Conservation (phyloP, 257 asterid genomes). For the Nicotiana knightiana region DNA sequence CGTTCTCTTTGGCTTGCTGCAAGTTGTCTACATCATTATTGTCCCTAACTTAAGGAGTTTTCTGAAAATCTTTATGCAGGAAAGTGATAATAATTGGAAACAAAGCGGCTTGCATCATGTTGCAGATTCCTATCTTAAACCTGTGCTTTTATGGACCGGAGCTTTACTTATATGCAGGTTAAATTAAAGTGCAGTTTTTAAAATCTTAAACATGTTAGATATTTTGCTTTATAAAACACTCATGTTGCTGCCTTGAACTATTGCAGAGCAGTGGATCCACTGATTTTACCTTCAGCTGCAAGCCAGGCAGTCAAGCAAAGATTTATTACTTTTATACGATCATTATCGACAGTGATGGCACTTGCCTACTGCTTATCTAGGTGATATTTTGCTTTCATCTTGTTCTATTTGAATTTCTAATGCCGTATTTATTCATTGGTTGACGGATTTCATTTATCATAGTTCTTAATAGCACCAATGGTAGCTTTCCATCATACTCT, state of each 20-base stretch:
- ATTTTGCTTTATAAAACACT: not conserved
- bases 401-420: not conserved
- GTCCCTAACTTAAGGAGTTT: not conserved
- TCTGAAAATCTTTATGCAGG: slow-evolving; percentile 36
- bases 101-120: slow-evolving; percentile 66
- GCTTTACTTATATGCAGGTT: slow-evolving; percentile 87
- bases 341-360: slow-evolving; percentile 87
- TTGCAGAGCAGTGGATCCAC: slow-evolving; percentile 81
- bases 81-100: slow-evolving; percentile 73
- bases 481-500: not conserved
- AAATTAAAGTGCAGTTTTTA: slow-evolving; percentile 15
- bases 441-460: not conserved
- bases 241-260: slow-evolving; percentile 2
- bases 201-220: not conserved
- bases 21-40: not conserved
- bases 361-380: slow-evolving; percentile 89
- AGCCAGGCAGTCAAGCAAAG: slow-evolving; percentile 78
- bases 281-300: slow-evolving; percentile 70
- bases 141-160: slow-evolving; percentile 80
- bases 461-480: not conserved
- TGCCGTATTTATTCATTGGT: not conserved
- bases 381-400: slow-evolving; percentile 27
- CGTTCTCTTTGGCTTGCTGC: slow-evolving; percentile 12
- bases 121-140: slow-evolving; percentile 67
- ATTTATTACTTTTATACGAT: slow-evolving; percentile 69